A percentile compares a stretch with the other conserved stretches of the same genome.
phyloP scores from a whole-genome alignment of 2,329 filamentous ascomycete species.

The Colletotrichum viniferum region DNA sequence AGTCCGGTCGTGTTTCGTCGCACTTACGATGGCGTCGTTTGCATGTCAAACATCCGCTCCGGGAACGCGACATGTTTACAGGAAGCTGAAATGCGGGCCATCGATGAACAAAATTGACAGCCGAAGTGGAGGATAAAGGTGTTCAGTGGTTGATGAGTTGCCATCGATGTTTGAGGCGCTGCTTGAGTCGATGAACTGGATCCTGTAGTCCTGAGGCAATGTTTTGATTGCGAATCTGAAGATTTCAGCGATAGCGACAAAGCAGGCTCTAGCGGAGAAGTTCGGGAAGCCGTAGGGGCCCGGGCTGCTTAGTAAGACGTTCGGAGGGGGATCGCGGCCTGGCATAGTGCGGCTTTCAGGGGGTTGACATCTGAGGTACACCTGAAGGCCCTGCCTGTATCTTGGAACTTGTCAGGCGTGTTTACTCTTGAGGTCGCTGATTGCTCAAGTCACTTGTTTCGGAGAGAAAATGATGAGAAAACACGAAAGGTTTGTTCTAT shows the following conservation, averaged over 20 bases:
- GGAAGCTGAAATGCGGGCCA: background rate
- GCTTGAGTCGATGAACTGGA: background rate
- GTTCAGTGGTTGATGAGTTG: background rate
- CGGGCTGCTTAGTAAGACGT: background rate
- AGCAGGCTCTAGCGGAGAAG: background rate
- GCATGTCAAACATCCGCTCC: conserved; percentile 16
- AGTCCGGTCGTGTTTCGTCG: conserved; percentile 29
- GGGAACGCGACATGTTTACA: background rate
- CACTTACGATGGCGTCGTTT: conserved; percentile 33
- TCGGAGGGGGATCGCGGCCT: background rate
- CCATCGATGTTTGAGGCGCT: background rate
- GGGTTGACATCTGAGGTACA: background rate
- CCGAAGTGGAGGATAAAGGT: background rate
- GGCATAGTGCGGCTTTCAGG: background rate
- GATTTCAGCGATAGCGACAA: background rate
- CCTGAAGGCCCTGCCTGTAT: background rate
- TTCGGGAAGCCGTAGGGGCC: background rate
- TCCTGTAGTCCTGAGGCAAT: background rate
- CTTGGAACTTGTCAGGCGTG: background rate
- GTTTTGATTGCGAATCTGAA: background rate
- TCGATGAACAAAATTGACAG: background rate
- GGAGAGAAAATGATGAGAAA: background rate
- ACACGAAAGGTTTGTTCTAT: background rate
- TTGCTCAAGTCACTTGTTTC: background rate
- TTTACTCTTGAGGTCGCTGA: background rate